Evolutionary conservation across 2,329 filamentous ascomycete genomes (phyloP).

Genomic region (Byssochlamys sp.): DNA sequence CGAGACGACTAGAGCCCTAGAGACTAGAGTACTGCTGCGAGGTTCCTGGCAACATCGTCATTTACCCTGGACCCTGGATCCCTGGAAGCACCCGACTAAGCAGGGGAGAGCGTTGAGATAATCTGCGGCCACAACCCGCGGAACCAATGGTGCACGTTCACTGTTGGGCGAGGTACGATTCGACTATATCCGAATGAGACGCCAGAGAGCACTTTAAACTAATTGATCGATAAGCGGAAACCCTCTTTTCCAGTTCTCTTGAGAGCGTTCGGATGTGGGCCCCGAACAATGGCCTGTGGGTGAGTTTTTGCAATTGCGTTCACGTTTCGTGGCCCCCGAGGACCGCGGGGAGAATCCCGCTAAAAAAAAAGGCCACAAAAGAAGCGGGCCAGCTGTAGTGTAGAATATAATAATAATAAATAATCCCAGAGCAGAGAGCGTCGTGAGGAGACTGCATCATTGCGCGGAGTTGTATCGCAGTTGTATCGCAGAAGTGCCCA

Average conservation of each 20-base stretch:
- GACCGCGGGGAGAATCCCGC: neutral
- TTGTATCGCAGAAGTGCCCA: neutral
- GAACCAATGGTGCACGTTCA: neutral
- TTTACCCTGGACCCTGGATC: neutral
- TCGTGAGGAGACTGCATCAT: neutral
- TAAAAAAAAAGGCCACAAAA: neutral
- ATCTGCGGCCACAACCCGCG: neutral
- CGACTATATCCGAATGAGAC: neutral
- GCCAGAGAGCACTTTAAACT: neutral
- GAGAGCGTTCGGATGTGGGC: neutral
- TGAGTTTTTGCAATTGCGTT: neutral
- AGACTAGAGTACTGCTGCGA: neutral
- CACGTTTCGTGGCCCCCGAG: neutral
- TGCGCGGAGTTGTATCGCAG: neutral
- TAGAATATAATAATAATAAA: neutral
- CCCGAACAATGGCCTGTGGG: neutral
- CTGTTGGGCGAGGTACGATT: neutral
- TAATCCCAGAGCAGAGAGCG: neutral
- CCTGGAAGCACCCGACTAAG: neutral
- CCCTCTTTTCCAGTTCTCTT: neutral
- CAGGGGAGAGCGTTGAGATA: neutral
- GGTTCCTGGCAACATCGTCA: neutral
- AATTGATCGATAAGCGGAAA: neutral
- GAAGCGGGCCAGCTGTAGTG: neutral
- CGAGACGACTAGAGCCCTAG: neutral